Evolutionary conservation across 805 yeast genomes (phyloP).

Genomic region (Wickerhamomyces chaumierensis): DNA sequence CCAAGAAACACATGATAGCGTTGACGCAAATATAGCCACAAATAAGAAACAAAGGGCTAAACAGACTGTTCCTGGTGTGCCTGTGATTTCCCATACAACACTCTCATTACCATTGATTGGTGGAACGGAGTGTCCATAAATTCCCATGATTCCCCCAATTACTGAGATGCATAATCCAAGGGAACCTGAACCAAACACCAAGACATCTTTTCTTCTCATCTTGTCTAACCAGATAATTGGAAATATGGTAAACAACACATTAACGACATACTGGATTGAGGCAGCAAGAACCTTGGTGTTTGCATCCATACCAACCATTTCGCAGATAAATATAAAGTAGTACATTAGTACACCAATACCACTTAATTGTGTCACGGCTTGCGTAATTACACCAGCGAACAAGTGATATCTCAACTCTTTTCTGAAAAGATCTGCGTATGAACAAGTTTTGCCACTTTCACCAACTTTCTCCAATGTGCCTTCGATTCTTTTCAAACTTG

Average conservation of each 20-base stretch:
- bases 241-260: constrained; percentile 29
- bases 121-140: constrained; percentile 23
- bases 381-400: constrained; percentile 26
- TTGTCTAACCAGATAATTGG: constrained; percentile 33
- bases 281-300: constrained; percentile 23
- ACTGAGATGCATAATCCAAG: constrained; percentile 25
- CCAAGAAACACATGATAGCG: constrained; percentile 37
- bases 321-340: constrained; percentile 35
- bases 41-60: constrained; percentile 33
- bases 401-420: constrained; percentile 24
- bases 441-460: constrained; percentile 18
- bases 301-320: constrained; percentile 32
- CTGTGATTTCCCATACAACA: constrained; percentile 24
- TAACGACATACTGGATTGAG: constrained; percentile 28
- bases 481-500: constrained; percentile 16
- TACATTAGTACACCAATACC: constrained; percentile 33
- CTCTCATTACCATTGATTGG: constrained; percentile 23
- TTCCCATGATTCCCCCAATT: constrained; percentile 26
- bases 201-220: constrained; percentile 34
- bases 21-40: constrained; percentile 34
- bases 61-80: constrained; percentile 29
- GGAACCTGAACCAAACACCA: constrained; percentile 30
- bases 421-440: constrained; percentile 24
- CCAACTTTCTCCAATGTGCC: constrained; percentile 10
- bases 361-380: constrained; percentile 32